Evolutionary conservation across 768 basidiomycete species (phyloP).

Genomic region (Collybia sp.): DNA sequence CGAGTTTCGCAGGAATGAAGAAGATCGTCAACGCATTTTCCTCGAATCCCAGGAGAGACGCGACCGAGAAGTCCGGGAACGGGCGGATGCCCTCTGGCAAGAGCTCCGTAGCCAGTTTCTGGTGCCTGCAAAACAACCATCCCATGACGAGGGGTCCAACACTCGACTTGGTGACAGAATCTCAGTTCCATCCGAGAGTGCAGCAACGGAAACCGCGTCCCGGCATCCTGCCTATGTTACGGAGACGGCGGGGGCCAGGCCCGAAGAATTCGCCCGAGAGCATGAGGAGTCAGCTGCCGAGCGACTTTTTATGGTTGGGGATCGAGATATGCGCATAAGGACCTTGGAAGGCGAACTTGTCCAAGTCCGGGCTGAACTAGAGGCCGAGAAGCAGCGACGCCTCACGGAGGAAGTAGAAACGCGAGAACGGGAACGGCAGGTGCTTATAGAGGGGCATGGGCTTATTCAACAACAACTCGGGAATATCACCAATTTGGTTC

Average conservation of each 20-base stretch:
- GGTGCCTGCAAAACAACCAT: constrained; percentile 21
- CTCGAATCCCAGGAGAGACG: constrained; percentile 54
- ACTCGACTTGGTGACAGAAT: constrained; percentile 23
- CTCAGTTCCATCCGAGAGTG: constrained; percentile 31
- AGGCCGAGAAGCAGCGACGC: constrained; percentile 56
- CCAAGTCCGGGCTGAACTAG: constrained; percentile 53
- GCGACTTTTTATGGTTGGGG: constrained; percentile 38
- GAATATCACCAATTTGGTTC: constrained; percentile 58
- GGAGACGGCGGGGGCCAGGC: constrained; percentile 50
- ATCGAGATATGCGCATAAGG: constrained; percentile 49
- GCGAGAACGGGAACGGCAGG: constrained; percentile 54
- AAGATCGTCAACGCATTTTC: constrained; percentile 59
- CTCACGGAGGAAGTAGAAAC: constrained; percentile 55
- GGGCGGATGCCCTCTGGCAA: constrained; percentile 40
- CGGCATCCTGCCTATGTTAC: constrained; percentile 54
- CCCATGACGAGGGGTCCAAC: constrained; percentile 7
- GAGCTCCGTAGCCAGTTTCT: constrained; percentile 34
- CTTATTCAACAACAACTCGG: constrained; percentile 53
- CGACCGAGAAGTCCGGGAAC: constrained; percentile 48
- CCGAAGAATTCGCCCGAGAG: too few species aligned
- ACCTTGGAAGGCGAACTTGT: constrained; percentile 63
- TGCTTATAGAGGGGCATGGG: constrained; percentile 56
- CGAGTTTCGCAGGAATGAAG: constrained; percentile 62
- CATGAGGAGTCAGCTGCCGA: too few species aligned
- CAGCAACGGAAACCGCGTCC: constrained; percentile 49